Base-by-base conservation (phyloP, 345 rosid genomes). In the Populus tremula region DNA sequence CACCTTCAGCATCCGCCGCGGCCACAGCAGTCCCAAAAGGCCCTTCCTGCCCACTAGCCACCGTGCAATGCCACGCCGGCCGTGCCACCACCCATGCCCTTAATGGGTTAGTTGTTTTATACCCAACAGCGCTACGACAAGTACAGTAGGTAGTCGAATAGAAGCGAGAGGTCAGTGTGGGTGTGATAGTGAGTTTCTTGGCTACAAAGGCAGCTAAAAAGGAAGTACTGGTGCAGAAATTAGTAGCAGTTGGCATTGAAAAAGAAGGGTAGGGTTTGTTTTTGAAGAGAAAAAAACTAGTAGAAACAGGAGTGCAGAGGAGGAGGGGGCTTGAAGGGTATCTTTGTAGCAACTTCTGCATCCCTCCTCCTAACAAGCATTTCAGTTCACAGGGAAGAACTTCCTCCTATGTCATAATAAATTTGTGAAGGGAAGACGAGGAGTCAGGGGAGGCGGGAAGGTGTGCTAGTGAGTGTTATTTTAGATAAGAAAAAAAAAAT, bases 321-420 rank as follows among this genome's bases (percentile, higher is more conserved):
- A 75, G 50, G 71, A 49, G 49, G 53, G 79, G 72, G 67, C 33
- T 70, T 45, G 82, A 45, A 69, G 74, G 76, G 75, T 20, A 63
- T 31, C 33, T 65, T 13, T 70, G 75, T 25, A 70, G 50, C 29
- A 80, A 43, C 71, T 65, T 80, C 79, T 80, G 79, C 79, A 75
- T 80, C 66, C 21, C 64, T 31, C 21, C 64, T 16, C 41, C 50
- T 9, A 31, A 61, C 67, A 29, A 73, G 78, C 82, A 74, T 79
- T 33, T 79, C 74, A 74, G 64, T n/a, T 59, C 64, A 59, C 64
- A 9, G 25, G 25, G 25, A 25, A 25, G 25, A 25, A 8, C 64
- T 27, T 59, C 4, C 29, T 59, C 64, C 27, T 59, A 23, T 59
- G 64, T 23, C 63, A n/a, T 5, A 29, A 3, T 59, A 59, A 9